Percentiles rank a stretch among this genome's conserved stretches.
Conservation (phyloP, 768 basidiomycete genomes). For the Grammothele lineata region DNA sequence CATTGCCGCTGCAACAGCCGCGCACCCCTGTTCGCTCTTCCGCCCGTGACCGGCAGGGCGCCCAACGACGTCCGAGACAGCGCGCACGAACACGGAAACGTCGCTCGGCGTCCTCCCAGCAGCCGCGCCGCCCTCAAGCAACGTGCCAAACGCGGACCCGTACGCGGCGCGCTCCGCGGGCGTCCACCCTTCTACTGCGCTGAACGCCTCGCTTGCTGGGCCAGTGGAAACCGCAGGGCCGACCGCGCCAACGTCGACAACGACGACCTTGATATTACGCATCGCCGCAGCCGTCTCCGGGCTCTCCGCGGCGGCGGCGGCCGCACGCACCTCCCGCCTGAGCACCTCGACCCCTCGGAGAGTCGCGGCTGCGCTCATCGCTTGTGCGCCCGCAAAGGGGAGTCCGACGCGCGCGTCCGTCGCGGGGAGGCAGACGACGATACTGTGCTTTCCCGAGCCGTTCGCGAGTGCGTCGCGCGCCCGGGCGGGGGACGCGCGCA, state of each 20-base stretch:
- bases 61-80: constrained; percentile 55
- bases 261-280: constrained; percentile 64
- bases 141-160: constrained; percentile 59
- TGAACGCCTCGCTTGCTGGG: constrained; percentile 31
- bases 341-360: constrained; percentile 70
- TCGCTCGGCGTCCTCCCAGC: constrained; percentile 53
- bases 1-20: not conserved
- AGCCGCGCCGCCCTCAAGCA: constrained; percentile 36
- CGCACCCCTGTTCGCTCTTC: constrained; percentile 28
- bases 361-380: constrained; percentile 75
- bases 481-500: constrained; percentile 62
- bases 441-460: constrained; percentile 34
- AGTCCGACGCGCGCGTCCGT: constrained; percentile 69
- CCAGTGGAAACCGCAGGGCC: constrained; percentile 17
- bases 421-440: constrained; percentile 74
- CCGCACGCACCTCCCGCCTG: constrained; percentile 63
- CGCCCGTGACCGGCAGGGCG: no score
- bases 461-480: constrained; percentile 49
- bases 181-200: constrained; percentile 65
- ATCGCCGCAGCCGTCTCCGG: constrained; percentile 54
- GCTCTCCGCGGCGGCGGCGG: constrained; percentile 48
- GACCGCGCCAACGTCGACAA: constrained; percentile 70
- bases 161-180: constrained; percentile 70
- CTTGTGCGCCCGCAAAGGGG: constrained; percentile 58
- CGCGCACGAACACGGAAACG: constrained; percentile 53